A percentile compares a stretch with the other conserved stretches of the same genome.
phyloP scores from a whole-genome alignment of 805 yeast species.

The Saccharomyces cerevisiae region DNA sequence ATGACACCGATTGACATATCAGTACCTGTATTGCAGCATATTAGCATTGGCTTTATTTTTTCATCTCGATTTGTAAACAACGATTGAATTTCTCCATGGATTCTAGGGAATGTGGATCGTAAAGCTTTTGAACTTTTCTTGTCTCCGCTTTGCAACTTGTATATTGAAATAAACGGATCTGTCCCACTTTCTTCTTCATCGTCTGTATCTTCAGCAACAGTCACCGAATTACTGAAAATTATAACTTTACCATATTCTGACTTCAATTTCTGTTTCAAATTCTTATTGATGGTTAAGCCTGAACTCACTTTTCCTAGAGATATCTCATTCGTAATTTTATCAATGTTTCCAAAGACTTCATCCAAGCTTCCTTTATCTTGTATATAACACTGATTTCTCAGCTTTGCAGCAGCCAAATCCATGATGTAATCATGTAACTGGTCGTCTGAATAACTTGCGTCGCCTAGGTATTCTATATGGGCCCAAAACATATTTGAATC shows the following conservation, averaged over 20 bases:
- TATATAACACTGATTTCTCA: conserved; percentile 1
- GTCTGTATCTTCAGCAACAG: not conserved
- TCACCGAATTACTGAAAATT: conserved; percentile 15
- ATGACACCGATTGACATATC: conserved; percentile 62
- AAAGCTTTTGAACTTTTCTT: conserved; percentile 64
- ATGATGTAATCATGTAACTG: conserved; percentile 19
- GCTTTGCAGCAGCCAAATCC: not conserved
- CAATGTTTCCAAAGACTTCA: conserved; percentile 7
- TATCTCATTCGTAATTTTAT: conserved; percentile 16
- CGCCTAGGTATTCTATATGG: conserved; percentile 26
- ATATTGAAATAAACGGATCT: conserved; percentile 3
- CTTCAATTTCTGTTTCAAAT: conserved; percentile 5
- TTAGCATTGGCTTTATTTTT: conserved; percentile 25
- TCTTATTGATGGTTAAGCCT: conserved; percentile 6
- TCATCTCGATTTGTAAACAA: not conserved
- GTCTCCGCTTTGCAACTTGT: conserved; percentile 31
- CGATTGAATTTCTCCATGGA: conserved; percentile 28
- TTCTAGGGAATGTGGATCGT: conserved; percentile 38
- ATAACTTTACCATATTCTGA: conserved; percentile 11
- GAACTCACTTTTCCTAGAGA: conserved; percentile 16
- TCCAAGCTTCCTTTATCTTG: conserved; percentile 2
- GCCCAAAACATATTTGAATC: conserved; percentile 54
- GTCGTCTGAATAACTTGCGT: conserved; percentile 24
- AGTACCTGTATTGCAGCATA: conserved; percentile 56
- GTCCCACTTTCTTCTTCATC: not conserved